Conservation (phyloP, 208 protist species). For the Trypanosoma vivax region DNA sequence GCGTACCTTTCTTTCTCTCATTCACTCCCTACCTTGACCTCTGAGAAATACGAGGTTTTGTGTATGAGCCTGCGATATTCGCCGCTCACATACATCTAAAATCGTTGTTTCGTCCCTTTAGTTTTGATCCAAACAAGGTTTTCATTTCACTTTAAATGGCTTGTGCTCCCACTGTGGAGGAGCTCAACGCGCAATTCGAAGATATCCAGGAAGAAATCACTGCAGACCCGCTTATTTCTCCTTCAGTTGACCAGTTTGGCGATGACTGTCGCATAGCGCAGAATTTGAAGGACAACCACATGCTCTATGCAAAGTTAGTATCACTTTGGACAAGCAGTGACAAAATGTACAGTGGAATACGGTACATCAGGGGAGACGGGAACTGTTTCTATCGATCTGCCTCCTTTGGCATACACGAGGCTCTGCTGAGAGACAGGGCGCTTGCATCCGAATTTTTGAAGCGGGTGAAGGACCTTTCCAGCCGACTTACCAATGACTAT, state of each 20-base stretch:
- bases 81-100: no score
- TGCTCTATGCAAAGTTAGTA: conserved; percentile 33
- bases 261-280: conserved; percentile 20
- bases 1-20: no score
- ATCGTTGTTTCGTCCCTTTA: no score
- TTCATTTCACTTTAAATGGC: no score
- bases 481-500: conserved; percentile 31
- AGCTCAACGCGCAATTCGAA: conserved; percentile 37
- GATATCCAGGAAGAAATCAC: conserved; percentile 61
- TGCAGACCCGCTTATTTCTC: conserved; percentile 31
- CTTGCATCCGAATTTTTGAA: conserved; percentile 19
- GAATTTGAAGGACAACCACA: conserved; percentile 36
- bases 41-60: no score
- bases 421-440: conserved; percentile 15
- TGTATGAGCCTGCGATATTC: no score
- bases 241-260: conserved; percentile 24
- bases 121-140: no score
- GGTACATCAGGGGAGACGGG: conserved; percentile 71
- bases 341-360: conserved; percentile 24
- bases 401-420: conserved; percentile 49
- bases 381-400: conserved; percentile 84
- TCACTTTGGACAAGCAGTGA: conserved; percentile 24
- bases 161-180: conserved; percentile 11
- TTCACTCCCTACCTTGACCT: no score
- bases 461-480: conserved; percentile 14